A percentile compares a stretch with the other conserved stretches of the same genome.
Conservation (phyloP, 352 stramenopile species). For the Hyaloperonospora brassicae region DNA sequence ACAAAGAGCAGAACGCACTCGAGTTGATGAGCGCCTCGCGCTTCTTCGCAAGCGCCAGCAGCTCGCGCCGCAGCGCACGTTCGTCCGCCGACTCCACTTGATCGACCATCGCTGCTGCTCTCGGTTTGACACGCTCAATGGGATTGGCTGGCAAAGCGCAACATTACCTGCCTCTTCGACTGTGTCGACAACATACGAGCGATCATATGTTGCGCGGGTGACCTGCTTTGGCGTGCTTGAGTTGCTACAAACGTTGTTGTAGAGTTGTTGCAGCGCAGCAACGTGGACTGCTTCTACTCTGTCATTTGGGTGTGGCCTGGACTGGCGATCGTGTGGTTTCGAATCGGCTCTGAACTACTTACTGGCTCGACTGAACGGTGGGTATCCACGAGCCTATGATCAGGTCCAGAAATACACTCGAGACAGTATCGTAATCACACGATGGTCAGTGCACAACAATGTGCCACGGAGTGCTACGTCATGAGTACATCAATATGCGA, state of each 20-base stretch:
- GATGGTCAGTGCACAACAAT: constrained; percentile 59
- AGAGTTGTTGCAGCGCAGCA: too few species aligned
- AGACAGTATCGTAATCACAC: neutral
- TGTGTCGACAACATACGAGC: constrained; percentile 17
- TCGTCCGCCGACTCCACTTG: constrained; percentile 36
- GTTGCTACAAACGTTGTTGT: too few species aligned
- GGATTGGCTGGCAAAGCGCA: constrained; percentile 19
- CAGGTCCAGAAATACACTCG: too few species aligned
- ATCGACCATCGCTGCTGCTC: constrained; percentile 14
- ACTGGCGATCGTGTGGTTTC: too few species aligned
- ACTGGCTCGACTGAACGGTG: too few species aligned
- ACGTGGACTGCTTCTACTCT: too few species aligned
- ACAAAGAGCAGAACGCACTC: constrained; percentile 17
- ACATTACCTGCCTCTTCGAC: constrained; percentile 69
- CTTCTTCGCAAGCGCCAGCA: constrained; percentile 45
- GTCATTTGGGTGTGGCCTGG: too few species aligned
- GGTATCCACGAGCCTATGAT: too few species aligned
- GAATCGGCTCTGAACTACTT: too few species aligned
- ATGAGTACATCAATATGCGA: constrained; percentile 77
- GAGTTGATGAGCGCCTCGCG: constrained; percentile 34
- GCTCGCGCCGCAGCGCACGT: constrained; percentile 43
- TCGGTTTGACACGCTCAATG: neutral
- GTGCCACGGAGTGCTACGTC: constrained; percentile 86
- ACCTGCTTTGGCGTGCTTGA: too few species aligned
- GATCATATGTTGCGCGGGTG: too few species aligned